Evolutionary conservation across 2,329 filamentous ascomycete genomes (phyloP), one percentile per base, ranked within the genome.

Genomic region (Trichoderma cornu-damae): DNA sequence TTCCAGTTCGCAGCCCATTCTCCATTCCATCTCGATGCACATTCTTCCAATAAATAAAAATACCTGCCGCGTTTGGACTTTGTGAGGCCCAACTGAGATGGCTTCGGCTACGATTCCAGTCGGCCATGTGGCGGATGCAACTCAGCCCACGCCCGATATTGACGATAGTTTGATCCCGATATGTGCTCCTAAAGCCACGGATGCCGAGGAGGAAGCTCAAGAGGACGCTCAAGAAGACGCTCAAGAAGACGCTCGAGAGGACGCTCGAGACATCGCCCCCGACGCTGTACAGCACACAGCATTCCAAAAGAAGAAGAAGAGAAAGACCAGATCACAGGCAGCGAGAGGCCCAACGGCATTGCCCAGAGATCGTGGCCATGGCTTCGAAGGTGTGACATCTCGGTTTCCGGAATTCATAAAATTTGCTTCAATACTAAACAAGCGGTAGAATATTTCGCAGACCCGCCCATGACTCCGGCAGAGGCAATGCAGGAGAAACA

Each of bases 391-490:
- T 80, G 64, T 48, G 64, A 2, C 34, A 14, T 34, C 12, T 22
- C 1, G 4, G 16, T 16, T 9, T n/a, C 4, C 4, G 37, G 1
- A 3, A 8, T 3, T 7, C 7, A 43, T 11, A 14, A 34, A n/a
- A 12, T 12, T 11, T 4, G 9, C 3, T 2, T n/a, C n/a, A 2
- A 40, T 30, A 14, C 6, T 56, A 14, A 61, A 37, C 38, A 14
- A 16, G n/a, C 5, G 6, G 48, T 57, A 81, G 86, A 91, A 61
- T 90, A 84, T 69, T 94, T 83, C 68, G 85, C 88, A 11, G 93
- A 97, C 69, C 79, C 86, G 1, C 91, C 91, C 0, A 73, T 95
- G 60, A 92, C 87, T 0, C 84, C 86, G 0, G 78, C 77, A 0
- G 85, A 96, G 66, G 79, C 82, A 48, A 72, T 79, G 3, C 79